Evolutionary conservation across 2,329 filamentous ascomycete species (phyloP).

Genomic region (Cladophialophora chaetospira): DNA sequence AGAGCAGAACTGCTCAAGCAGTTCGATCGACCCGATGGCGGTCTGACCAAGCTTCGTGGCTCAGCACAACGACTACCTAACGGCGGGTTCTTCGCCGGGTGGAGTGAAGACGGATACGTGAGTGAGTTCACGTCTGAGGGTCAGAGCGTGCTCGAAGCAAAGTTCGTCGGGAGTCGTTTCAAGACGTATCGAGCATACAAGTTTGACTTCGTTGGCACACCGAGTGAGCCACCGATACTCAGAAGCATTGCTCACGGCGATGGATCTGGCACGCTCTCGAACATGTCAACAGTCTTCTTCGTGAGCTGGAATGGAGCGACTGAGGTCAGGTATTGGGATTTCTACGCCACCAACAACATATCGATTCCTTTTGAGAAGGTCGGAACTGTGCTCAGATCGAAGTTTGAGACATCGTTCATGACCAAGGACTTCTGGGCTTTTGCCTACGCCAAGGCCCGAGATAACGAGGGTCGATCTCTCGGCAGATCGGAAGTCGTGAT

Average conservation of each 20-base stretch:
- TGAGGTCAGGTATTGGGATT: no score
- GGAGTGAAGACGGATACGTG: constrained; percentile 52
- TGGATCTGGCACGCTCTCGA: background rate
- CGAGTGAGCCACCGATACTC: constrained; percentile 38
- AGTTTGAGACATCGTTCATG: no score
- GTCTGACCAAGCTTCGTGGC: constrained; percentile 3
- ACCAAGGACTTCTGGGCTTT: no score
- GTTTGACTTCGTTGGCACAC: constrained; percentile 53
- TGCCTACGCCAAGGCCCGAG: no score
- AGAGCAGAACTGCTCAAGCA: background rate
- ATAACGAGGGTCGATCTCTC: no score
- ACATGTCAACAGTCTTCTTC: constrained; percentile 37
- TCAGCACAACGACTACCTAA: constrained; percentile 34
- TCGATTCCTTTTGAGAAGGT: no score
- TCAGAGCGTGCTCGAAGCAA: constrained; percentile 53
- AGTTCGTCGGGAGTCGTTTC: constrained; percentile 45
- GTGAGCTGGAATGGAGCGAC: constrained; percentile 52
- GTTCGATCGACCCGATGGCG: background rate
- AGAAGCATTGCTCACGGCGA: constrained; percentile 1
- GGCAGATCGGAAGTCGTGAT: no score
- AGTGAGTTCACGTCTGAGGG: constrained; percentile 48
- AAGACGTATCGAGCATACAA: constrained; percentile 58
- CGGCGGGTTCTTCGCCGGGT: constrained; percentile 52
- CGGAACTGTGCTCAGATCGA: no score
- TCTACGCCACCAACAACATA: no score